Evolutionary conservation across 805 yeast genomes (phyloP).

Genomic region (Danielia oregonensis): DNA sequence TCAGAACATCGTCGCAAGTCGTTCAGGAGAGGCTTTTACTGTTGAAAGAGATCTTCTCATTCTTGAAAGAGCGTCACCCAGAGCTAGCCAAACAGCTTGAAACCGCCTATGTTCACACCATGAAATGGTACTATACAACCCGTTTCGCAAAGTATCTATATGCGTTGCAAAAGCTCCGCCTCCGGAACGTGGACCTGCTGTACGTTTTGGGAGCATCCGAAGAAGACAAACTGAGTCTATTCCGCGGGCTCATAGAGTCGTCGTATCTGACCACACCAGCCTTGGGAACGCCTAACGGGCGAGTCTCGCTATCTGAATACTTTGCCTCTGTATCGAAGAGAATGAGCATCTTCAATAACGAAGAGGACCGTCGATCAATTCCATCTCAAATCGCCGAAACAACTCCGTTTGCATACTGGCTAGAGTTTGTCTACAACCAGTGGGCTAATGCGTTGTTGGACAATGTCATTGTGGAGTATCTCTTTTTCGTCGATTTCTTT

Average conservation of each 20-base stretch:
- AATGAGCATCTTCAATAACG: constrained; percentile 43
- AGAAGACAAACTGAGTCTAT: constrained; percentile 12
- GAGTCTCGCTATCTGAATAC: constrained; percentile 45
- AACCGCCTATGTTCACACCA: constrained; percentile 80
- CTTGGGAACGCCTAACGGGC: background rate
- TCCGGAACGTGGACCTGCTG: constrained; percentile 52
- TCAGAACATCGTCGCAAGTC: constrained; percentile 66
- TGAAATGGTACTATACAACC: constrained; percentile 87
- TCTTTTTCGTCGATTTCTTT: constrained; percentile 71
- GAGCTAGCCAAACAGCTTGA: constrained; percentile 68
- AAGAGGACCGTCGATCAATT: constrained; percentile 39
- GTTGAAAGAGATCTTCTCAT: constrained; percentile 59
- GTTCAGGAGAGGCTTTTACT: constrained; percentile 64
- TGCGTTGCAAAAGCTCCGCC: constrained; percentile 61
- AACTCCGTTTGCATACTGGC: constrained; percentile 58
- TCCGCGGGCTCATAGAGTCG: constrained; percentile 8
- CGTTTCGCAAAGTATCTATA: constrained; percentile 74
- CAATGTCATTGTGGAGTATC: constrained; percentile 72
- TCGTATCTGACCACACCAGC: background rate
- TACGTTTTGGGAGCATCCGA: constrained; percentile 50
- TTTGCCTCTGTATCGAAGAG: constrained; percentile 53
- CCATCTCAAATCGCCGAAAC: constrained; percentile 84
- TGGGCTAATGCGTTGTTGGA: constrained; percentile 72
- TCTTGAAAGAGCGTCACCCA: constrained; percentile 51
- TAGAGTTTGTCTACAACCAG: constrained; percentile 71